Conservation (phyloP, 768 basidiomycete genomes). For the Pulveroboletus sp. region DNA sequence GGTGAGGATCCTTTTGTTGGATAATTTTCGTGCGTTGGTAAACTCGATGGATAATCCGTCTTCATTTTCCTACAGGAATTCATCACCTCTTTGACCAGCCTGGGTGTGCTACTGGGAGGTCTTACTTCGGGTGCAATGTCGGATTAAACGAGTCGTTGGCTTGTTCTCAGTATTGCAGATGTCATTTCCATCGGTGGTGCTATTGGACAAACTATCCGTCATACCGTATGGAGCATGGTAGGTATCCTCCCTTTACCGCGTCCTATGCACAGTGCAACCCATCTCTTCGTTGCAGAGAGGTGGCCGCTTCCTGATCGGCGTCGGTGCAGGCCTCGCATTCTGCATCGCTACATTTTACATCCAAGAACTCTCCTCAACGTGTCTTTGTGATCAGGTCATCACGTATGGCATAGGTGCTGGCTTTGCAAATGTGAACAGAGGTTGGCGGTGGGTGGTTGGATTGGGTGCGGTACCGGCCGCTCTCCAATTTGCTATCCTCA, state of each 20-base stretch:
- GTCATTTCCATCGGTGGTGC: slow-evolving; percentile 73
- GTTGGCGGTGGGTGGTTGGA: slow-evolving; percentile 86
- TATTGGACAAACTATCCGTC: slow-evolving; percentile 65
- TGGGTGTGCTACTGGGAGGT: slow-evolving; percentile 75
- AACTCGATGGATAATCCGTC: too few relatives aligned
- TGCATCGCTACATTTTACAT: slow-evolving; percentile 82
- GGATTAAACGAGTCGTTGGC: slow-evolving; percentile 65
- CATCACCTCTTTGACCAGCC: slow-evolving; percentile 74
- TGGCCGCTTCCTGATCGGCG: slow-evolving; percentile 69
- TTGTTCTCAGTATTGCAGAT: slow-evolving; percentile 65
- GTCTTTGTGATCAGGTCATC: slow-evolving; percentile 71
- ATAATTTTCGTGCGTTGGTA: too few relatives aligned
- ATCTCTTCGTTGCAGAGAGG: slow-evolving; percentile 44
- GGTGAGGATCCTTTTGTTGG: slow-evolving; percentile 32
- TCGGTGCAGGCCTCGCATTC: slow-evolving; percentile 70
- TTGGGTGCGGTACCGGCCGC: slow-evolving; percentile 66
- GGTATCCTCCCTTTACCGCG: slow-evolving; percentile 3
- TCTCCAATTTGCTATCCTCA: slow-evolving; percentile 57
- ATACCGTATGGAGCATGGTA: slow-evolving; percentile 69
- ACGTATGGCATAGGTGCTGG: slow-evolving; percentile 72
- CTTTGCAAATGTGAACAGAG: slow-evolving; percentile 52
- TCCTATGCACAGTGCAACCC: neutral
- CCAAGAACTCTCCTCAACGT: slow-evolving; percentile 76
- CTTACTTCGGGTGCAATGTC: slow-evolving; percentile 64
- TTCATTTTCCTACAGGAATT: slow-evolving; percentile 49